Evolutionary conservation across 495 filamentous ascomycete genomes (phyloP).

Genomic region (Oidiodendron maius): DNA sequence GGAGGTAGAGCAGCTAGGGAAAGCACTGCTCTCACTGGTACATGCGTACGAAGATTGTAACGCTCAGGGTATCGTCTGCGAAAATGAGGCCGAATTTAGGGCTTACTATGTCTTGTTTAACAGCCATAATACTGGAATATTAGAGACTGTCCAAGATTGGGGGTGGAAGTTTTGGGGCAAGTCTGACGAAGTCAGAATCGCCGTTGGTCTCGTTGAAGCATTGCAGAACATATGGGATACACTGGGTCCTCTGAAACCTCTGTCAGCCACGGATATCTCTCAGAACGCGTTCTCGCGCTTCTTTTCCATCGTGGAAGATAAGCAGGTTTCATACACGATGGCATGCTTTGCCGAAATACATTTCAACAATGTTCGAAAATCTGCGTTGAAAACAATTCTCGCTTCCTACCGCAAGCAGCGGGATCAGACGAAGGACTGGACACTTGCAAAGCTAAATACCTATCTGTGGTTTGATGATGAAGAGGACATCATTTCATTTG

Average conservation of each 20-base stretch:
- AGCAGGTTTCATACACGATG: conserved; percentile 78
- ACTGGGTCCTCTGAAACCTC: conserved; percentile 57
- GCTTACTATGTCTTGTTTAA: conserved; percentile 87
- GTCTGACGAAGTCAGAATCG: conserved; percentile 43
- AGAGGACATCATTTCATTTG: conserved; percentile 64
- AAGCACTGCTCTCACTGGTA: conserved; percentile 79
- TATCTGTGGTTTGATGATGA: conserved; percentile 69
- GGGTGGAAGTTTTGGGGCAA: conserved; percentile 67
- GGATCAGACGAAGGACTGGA: conserved; percentile 72
- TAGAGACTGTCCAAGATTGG: conserved; percentile 72
- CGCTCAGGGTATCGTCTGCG: conserved; percentile 35
- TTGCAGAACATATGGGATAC: conserved; percentile 54
- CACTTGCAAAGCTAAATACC: conserved; percentile 55
- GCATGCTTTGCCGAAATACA: conserved; percentile 90
- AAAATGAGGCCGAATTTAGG: conserved; percentile 84
- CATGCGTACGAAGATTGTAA: conserved; percentile 80
- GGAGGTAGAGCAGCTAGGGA: conserved; percentile 87
- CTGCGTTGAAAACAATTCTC: conserved; percentile 65
- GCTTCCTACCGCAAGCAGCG: conserved; percentile 52
- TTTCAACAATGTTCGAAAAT: conserved; percentile 75
- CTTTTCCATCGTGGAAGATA: conserved; percentile 67
- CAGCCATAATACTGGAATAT: conserved; percentile 66
- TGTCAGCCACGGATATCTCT: conserved; percentile 38
- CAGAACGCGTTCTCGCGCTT: conserved; percentile 65
- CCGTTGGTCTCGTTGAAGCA: conserved; percentile 36